Percentiles rank a stretch among this genome's conserved stretches.
Conservation (phyloP, 805 yeast species). For the Ogataea nonfermentans region DNA sequence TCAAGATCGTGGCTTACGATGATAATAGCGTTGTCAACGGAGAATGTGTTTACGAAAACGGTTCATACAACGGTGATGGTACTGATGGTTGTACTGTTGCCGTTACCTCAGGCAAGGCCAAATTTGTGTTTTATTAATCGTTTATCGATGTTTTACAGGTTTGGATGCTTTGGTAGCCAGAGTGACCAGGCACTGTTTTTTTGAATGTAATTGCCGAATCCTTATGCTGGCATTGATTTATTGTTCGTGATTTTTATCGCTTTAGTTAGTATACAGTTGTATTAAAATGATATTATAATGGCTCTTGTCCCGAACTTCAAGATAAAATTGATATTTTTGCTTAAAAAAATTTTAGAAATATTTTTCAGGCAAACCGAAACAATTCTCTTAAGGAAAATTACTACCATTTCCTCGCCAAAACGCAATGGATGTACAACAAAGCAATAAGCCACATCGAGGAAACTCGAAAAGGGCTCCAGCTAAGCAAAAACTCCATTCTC, state of each 20-base stretch:
- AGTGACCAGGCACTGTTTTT: too few relatives aligned
- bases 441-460: conserved; percentile 80
- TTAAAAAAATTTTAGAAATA: too few relatives aligned
- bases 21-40: conserved; percentile 66
- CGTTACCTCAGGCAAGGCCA: conserved; percentile 79
- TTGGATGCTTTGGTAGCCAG: too few relatives aligned
- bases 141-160: background rate
- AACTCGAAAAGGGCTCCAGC: conserved; percentile 52
- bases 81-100: conserved; percentile 92
- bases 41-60: conserved; percentile 76
- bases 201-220: conserved; percentile 1
- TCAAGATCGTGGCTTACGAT: conserved; percentile 72
- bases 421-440: conserved; percentile 29
- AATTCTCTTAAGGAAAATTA: background rate
- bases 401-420: background rate
- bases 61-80: conserved; percentile 66
- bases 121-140: conserved; percentile 65
- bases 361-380: background rate
- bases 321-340: too few relatives aligned
- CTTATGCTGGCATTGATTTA: too few relatives aligned
- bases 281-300: too few relatives aligned
- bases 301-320: too few relatives aligned
- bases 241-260: background rate
- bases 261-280: background rate
- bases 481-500: conserved; percentile 83